Evolutionary conservation across 2,329 filamentous ascomycete genomes (phyloP).

Genomic region (Corniculantispora saksenae): DNA sequence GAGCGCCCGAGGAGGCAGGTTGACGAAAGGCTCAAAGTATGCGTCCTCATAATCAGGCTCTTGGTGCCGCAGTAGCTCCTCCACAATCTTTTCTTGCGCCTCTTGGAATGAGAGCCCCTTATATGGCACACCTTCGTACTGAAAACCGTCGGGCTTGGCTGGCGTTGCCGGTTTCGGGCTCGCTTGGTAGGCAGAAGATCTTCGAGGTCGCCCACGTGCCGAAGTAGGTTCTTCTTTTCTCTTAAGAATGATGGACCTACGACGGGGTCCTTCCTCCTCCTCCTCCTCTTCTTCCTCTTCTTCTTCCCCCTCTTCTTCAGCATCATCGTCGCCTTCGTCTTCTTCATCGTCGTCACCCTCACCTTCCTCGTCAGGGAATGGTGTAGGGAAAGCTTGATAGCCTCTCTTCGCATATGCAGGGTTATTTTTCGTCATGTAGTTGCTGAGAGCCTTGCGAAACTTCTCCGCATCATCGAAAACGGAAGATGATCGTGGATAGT

Average conservation of each 20-base stretch:
- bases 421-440: slow-evolving; percentile 84
- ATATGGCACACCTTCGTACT: slow-evolving; percentile 62
- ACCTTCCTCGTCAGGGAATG: slow-evolving; percentile 59
- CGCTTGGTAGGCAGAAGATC: slow-evolving; percentile 33
- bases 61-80: slow-evolving; percentile 69
- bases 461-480: slow-evolving; percentile 84
- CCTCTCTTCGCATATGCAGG: slow-evolving; percentile 71
- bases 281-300: slow-evolving; percentile 27
- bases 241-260: slow-evolving; percentile 40
- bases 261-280: slow-evolving; percentile 26
- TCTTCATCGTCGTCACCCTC: slow-evolving; percentile 31
- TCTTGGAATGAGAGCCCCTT: slow-evolving; percentile 77
- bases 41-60: slow-evolving; percentile 71
- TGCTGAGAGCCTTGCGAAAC: slow-evolving; percentile 81
- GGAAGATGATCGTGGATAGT: slow-evolving; percentile 70
- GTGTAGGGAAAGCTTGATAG: slow-evolving; percentile 73
- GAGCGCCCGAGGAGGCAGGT: slow-evolving; percentile 71
- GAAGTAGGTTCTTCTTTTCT: slow-evolving; percentile 26
- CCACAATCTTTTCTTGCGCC: slow-evolving; percentile 82
- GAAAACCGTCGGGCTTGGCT: slow-evolving; percentile 47
- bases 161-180: slow-evolving; percentile 39
- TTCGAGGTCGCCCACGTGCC: slow-evolving; percentile 37
- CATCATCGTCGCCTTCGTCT: slow-evolving; percentile 33
- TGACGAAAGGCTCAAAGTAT: slow-evolving; percentile 72
- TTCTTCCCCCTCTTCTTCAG: slow-evolving; percentile 32